Conservation (phyloP, 2,329 filamentous ascomycete genomes). For the Penicillium carneum region DNA sequence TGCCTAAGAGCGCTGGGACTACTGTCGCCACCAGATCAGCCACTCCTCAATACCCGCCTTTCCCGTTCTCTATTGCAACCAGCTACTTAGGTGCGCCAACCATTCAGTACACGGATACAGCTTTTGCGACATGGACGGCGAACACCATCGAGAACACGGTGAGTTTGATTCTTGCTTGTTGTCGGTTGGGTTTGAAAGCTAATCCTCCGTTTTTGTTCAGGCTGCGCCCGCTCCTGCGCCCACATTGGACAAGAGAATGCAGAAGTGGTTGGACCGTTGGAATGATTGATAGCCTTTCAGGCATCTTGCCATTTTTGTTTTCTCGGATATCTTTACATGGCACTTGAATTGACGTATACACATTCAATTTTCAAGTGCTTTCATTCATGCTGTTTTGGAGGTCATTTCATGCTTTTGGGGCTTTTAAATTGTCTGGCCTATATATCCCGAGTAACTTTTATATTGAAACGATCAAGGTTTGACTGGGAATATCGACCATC, state of each 20-base stretch:
- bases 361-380: background rate
- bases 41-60: constrained; percentile 63
- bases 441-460: background rate
- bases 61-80: constrained; percentile 61
- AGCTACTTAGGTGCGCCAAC: constrained; percentile 57
- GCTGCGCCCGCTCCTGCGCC: constrained; percentile 60
- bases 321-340: constrained; percentile 1
- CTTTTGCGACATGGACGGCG: constrained; percentile 59
- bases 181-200: constrained; percentile 18
- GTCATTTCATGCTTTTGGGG: background rate
- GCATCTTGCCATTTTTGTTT: background rate
- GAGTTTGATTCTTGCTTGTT: constrained; percentile 42
- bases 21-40: constrained; percentile 63
- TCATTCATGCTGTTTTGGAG: background rate
- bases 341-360: background rate
- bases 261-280: constrained; percentile 65
- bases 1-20: constrained; percentile 65
- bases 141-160: constrained; percentile 66
- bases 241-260: constrained; percentile 60
- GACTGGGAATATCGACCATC: background rate
- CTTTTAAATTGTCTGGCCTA: constrained; percentile 1
- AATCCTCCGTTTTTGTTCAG: constrained; percentile 45
- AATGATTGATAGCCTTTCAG: constrained; percentile 56
- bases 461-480: background rate
- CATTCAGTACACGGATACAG: constrained; percentile 60